Percentiles rank a stretch among this genome's conserved stretches.
phyloP scores from a whole-genome alignment of 2,329 filamentous ascomycete species.

The Xylariaceae sp. region DNA sequence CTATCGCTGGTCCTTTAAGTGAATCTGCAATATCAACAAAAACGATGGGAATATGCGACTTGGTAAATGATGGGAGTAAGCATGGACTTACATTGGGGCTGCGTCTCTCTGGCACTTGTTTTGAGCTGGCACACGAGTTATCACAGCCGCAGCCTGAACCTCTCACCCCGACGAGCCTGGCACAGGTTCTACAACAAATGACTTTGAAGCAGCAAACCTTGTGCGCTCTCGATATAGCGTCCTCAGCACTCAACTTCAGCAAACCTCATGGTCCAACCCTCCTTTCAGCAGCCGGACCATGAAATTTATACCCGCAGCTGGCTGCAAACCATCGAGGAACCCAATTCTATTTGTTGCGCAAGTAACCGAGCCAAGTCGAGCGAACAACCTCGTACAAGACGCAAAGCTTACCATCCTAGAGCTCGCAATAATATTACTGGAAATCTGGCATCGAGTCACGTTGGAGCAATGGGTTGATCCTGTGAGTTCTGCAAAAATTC shows the following conservation, averaged over 20 bases:
- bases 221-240: constrained; percentile 6
- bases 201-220: not conserved
- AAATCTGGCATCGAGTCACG: constrained; percentile 24
- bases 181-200: constrained; percentile 1
- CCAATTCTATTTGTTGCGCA: constrained; percentile 8
- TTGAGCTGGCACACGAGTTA: not conserved
- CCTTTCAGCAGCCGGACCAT: constrained; percentile 6
- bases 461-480: constrained; percentile 11
- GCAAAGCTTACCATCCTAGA: constrained; percentile 20
- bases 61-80: not conserved
- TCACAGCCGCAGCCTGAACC: not conserved
- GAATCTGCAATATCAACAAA: not conserved
- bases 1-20: no score
- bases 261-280: constrained; percentile 7
- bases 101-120: not conserved
- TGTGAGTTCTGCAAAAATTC: not conserved
- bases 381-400: not conserved
- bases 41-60: constrained; percentile 1
- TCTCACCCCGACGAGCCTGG: not conserved
- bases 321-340: not conserved
- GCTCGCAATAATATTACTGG: constrained; percentile 26
- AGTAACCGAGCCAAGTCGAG: not conserved
- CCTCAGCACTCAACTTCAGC: constrained; percentile 7
- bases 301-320: not conserved
- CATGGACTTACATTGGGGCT: not conserved